phyloP scores from a whole-genome alignment of 257 asterid species.

The Perilla frutescens region DNA sequence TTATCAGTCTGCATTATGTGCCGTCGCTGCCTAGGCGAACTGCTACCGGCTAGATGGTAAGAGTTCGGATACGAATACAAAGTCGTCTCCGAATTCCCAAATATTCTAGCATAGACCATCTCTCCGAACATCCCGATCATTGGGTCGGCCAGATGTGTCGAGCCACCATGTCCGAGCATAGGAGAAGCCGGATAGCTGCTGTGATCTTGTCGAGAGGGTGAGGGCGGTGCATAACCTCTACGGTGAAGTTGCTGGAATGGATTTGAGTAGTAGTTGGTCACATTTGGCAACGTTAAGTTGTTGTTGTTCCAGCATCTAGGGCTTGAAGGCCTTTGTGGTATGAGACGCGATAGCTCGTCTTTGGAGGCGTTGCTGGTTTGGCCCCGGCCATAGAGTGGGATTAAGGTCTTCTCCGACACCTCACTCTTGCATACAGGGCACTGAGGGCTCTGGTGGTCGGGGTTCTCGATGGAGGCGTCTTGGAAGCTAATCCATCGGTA shows the following conservation, averaged over 20 bases:
- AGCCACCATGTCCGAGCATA: conserved; percentile 24
- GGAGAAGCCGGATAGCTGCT: conserved; percentile 32
- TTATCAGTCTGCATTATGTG: conserved; percentile 53
- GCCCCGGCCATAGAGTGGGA: conserved; percentile 82
- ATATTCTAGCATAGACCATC: conserved; percentile 58
- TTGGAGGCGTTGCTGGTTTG: conserved; percentile 41
- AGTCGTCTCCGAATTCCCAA: conserved; percentile 55
- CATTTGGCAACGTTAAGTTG: conserved; percentile 19
- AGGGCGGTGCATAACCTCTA: conserved; percentile 33
- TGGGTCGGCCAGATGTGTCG: conserved; percentile 48
- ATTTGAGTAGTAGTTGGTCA: conserved; percentile 19
- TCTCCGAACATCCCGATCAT: conserved; percentile 67
- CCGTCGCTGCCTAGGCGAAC: conserved; percentile 62
- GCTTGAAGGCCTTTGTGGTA: conserved; percentile 67
- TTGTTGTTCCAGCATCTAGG: conserved; percentile 42
- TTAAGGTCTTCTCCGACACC: conserved; percentile 58
- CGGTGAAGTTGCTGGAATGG: conserved; percentile 44
- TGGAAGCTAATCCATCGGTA: conserved; percentile 70
- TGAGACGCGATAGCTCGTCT: conserved; percentile 37
- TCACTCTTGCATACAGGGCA: conserved; percentile 81
- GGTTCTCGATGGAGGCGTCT: conserved; percentile 35
- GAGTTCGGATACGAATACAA: conserved; percentile 59
- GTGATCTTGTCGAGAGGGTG: conserved; percentile 21
- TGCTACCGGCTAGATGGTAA: conserved; percentile 44
- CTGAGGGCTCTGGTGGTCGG: conserved; percentile 49